Evolutionary conservation across 2,329 filamentous ascomycete species (phyloP), one percentile per base, ranked within the genome.

Genomic region (Trichoderma atrobrunneum): DNA sequence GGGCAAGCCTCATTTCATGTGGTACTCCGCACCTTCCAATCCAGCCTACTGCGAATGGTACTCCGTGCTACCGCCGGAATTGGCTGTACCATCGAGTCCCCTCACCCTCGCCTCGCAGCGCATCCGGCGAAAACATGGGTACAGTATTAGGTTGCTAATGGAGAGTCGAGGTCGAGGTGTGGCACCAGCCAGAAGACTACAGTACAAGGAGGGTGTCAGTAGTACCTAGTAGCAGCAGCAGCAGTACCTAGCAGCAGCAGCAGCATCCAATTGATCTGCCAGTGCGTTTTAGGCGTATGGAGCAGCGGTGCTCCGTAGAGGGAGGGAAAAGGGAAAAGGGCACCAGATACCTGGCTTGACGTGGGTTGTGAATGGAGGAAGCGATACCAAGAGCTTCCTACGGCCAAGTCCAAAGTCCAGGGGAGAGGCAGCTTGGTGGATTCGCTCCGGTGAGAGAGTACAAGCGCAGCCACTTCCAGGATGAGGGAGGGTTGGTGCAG

Each of bases 351-450:
- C 34, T 62, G 60, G 12, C n/a, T 51, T 18, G 63, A 67, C 51
- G 64, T 67, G 64, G 64, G 64, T 67, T 48, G 39, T 57, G 64
- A 28, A 67, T 67, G 39, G 67, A 62, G 36, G 67, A 61, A 70
- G 63, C 63, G 48, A 66, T 57, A 54, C 43, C 43, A 66, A 56
- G 62, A 65, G 51, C 63, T 57, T 56, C 30, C 48, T 66, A 66
- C 63, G 56, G 56, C 51, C 34, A 43, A 21, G 36, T 69, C 39
- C 67, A 63, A 36, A 43, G 36, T 43, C 39, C 39, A 43, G 39
- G 67, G 67, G 67, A 70, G 67, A 36, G 34, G 67, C 67, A 70
- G 56, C 34, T 43, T 66, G 70, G 70, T 62, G 72, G 34, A 48
- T 32, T 57, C 54, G 39, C 57, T 62, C 39, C 26, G 61, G 36